Conservation (phyloP, 352 stramenopile species). For the Globisporangium takayamanum region DNA sequence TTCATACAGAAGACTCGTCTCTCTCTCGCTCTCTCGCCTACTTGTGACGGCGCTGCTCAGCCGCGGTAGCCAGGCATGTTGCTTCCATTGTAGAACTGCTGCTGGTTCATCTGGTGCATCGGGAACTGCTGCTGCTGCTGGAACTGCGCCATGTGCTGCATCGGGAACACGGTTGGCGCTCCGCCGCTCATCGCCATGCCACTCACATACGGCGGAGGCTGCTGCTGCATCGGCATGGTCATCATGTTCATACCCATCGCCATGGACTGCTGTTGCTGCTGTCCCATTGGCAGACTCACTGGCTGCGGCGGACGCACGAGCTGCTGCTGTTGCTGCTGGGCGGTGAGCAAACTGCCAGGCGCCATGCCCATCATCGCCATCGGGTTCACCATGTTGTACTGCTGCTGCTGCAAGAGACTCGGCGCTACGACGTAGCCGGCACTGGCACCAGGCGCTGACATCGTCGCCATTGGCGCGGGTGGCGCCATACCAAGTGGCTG, state of each 20-base stretch:
- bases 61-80: slow-evolving; percentile 10
- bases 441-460: neutral
- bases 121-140: slow-evolving; percentile 11
- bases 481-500: slow-evolving; percentile 1
- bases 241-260: slow-evolving; percentile 10
- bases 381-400: slow-evolving; percentile 17
- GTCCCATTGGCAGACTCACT: slow-evolving; percentile 9
- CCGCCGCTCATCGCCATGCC: slow-evolving; percentile 12
- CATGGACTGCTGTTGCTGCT: slow-evolving; percentile 6
- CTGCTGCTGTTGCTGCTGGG: slow-evolving; percentile 14
- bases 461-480: neutral
- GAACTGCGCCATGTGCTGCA: slow-evolving; percentile 5
- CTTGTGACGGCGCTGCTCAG: neutral
- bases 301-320: slow-evolving; percentile 34
- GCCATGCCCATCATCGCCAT: slow-evolving; percentile 15
- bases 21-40: neutral
- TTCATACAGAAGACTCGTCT: neutral
- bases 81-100: slow-evolving; percentile 7
- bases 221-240: slow-evolving; percentile 15
- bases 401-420: slow-evolving; percentile 13
- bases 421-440: slow-evolving; percentile 4
- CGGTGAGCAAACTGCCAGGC: neutral
- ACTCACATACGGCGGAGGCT: slow-evolving; percentile 8
- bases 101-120: slow-evolving; percentile 8
- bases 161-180: neutral